A percentile compares a stretch with the other conserved stretches of the same genome.
Conservation (phyloP, 495 filamentous ascomycete genomes). For the Immersiella caudata region DNA sequence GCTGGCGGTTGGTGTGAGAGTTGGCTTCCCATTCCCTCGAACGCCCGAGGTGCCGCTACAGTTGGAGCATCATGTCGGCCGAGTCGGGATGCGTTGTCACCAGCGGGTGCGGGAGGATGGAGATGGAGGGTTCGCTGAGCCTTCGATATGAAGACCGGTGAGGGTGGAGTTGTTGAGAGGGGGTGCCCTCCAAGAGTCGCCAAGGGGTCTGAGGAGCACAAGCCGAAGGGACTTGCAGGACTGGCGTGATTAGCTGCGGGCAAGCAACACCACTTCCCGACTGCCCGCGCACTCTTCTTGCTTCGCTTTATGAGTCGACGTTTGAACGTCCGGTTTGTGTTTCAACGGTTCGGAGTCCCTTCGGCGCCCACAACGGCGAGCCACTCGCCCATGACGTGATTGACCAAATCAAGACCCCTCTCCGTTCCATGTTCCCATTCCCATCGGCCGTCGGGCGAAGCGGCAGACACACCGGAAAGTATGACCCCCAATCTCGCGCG, state of each 20-base stretch:
- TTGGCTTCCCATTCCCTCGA: not conserved
- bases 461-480: not conserved
- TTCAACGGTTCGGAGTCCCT: not conserved
- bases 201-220: slow-evolving; percentile 17
- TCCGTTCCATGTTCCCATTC: not conserved
- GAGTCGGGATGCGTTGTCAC: slow-evolving; percentile 17
- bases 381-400: slow-evolving; percentile 1
- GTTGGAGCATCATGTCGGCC: slow-evolving; percentile 5
- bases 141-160: slow-evolving; percentile 35
- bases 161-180: slow-evolving; percentile 16
- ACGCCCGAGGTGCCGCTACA: slow-evolving; percentile 9
- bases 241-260: slow-evolving; percentile 17
- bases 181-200: slow-evolving; percentile 13
- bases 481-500: slow-evolving; percentile 10
- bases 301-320: not conserved
- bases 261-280: not conserved
- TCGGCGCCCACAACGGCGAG: not conserved
- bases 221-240: slow-evolving; percentile 2
- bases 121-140: slow-evolving; percentile 35
- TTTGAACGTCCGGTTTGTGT: not conserved
- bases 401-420: not conserved
- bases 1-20: not conserved
- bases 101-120: slow-evolving; percentile 17
- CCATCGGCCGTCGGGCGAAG: not conserved
- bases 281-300: not conserved